Base-by-base conservation (phyloP, 1,284 basidiomycete species). In the Ganoderma sinense region DNA sequence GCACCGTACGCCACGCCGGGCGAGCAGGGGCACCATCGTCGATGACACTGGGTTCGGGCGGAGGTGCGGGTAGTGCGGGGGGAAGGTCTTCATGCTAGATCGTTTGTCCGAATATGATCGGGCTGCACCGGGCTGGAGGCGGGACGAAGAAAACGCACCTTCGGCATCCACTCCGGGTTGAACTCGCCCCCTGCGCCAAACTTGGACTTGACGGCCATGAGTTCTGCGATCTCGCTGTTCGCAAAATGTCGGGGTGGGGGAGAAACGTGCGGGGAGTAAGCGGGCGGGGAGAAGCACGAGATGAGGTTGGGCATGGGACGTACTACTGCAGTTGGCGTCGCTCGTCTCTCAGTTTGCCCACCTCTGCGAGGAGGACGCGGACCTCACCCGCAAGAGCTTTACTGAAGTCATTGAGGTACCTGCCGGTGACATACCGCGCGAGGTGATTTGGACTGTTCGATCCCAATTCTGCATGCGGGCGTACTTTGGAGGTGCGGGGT, bases 161-260 rank as follows among this genome's bases (percentile, higher is more conserved):
- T 83, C 39, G 89, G 88, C 63, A 80, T 80, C 92, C 91, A 93
- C 59, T 89, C 87, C 20, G 89, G 88, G 18, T 87, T 83, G 75
- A 89, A 93, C 73, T 92, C 89, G 26, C 91, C 90, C 31, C 89
- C 89, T 3, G 87, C 85, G 36, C 91, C 89, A 75, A 91, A 89
- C 79, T 93, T 93, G 23, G 91, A 89, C 80, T 92, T 92, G 68
- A 92, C 85, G 62, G 85, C 85, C 91, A 93, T 91, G 71, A 93
- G 82, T 77, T 92, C 91, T 29, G 92, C 88, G 69, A 93, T 92
- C 79, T 93, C 92, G 71, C 91, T 93, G 76, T 23, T n/a, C 41
- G n/a, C 36, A 40, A 13, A 48, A 26, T n/a, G 51, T 63, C 39
- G 62, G 18, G 20, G n/a, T 26, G 29, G 41, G 13, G 40, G 33